A percentile compares a stretch with the other conserved stretches of the same genome.
phyloP scores from a whole-genome alignment of 2,329 filamentous ascomycete species.

The Xylaria digitata region DNA sequence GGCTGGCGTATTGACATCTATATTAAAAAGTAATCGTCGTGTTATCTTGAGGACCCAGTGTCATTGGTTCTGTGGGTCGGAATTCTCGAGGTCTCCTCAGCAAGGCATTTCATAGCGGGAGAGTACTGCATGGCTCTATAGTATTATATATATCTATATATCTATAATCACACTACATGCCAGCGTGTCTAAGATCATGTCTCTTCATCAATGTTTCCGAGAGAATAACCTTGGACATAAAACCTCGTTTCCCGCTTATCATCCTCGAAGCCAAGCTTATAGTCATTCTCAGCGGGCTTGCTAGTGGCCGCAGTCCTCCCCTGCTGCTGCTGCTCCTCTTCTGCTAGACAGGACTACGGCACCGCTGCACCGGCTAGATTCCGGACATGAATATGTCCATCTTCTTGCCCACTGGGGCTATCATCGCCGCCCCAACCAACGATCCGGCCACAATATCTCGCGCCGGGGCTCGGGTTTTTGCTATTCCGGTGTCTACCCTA shows the following conservation, averaged over 20 bases:
- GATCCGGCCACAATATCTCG: conserved; percentile 48
- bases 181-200: conserved; percentile 18
- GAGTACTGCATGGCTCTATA: not conserved
- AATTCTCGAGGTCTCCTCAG: not conserved
- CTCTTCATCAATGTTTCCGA: conserved; percentile 7
- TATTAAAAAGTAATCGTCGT: too few species aligned
- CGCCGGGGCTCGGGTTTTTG: conserved; percentile 50
- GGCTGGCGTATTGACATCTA: not conserved
- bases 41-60: conserved; percentile 5
- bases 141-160: conserved; percentile 1
- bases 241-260: not conserved
- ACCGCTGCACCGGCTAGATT: not conserved
- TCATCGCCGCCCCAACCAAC: conserved; percentile 55
- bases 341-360: not conserved
- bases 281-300: not conserved
- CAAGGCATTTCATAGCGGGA: not conserved
- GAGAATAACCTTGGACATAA: conserved; percentile 8
- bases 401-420: conserved; percentile 48
- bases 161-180: conserved; percentile 9
- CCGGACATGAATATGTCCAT: conserved; percentile 25
- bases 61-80: conserved; percentile 3
- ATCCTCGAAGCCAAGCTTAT: not conserved
- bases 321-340: conserved; percentile 3
- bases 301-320: too few species aligned
- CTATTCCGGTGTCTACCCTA: conserved; percentile 51